Base-by-base conservation (phyloP, 73 alveolate genomes). In the Blepharisma stoltei region DNA sequence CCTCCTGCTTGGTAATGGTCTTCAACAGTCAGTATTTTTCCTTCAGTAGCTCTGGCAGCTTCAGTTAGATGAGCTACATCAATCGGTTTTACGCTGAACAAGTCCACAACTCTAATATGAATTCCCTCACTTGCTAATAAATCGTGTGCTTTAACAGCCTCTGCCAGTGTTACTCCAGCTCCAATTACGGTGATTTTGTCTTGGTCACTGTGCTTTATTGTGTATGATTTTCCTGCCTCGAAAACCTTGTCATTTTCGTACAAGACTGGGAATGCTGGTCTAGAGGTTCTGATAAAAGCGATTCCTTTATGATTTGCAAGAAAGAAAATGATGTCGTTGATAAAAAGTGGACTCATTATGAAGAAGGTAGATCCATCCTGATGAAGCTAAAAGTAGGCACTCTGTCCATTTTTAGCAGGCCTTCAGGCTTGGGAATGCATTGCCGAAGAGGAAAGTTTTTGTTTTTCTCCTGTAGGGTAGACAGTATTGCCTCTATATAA, bases 1-100 rank as follows among this genome's bases (percentile, higher is more conserved):
- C 96, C 96, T 54, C 96, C 96, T 83, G 87, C 92, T 8, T 54
- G 54, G 82, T 89, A 89, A 78, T 89, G 96, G 80, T 89, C 96
- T 87, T 89, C 96, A 49, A 89, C 92, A 9, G 85, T 86, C 52
- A 89, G 77, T 23, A 89, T 82, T 18, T 78, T 76, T 41, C 70
- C 76, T 20, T 55, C 54, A 14, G 88, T 55, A 41, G 69, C 54
- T 18, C 76, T 54, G 46, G 92, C 96, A 27, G 76, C 71, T 48
- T 67, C 55, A 7, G 78, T 32, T 1, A 89, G 27, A 18, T 78
- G 66, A 20, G 78, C 80, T 71, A 75, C 76, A 81, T 89, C 96
- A 47, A 89, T 32, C 20, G 96, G 96, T 77, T 89, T 89, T 46
- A 89, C 71, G 9, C 87, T 69, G 85, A 89, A 89, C 65, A 89